Base-by-base conservation (phyloP, 1,284 basidiomycete species). In the Ceratobasidium sp. region DNA sequence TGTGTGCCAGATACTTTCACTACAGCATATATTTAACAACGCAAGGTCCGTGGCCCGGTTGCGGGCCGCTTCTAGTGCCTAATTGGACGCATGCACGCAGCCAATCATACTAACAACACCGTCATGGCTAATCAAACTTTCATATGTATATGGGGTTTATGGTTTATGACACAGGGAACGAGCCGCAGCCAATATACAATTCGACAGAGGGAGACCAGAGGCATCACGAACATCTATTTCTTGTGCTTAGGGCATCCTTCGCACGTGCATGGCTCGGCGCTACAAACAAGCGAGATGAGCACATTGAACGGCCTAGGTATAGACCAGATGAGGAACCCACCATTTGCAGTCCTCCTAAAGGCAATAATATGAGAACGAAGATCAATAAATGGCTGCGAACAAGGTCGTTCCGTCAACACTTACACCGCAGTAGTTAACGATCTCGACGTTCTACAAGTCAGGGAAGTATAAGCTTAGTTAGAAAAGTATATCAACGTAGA, bases 401-500 rank as follows among this genome's bases (percentile, higher is more conserved):
- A 19, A 24, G 6, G 60, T 63, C 33, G 44, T 44, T 29, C 7
- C 45, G 44, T n/a, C n/a, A 47, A n/a, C 8, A 47, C 60, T 63
- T 47, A 63, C 60, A 29, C 60, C 60, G 60, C 60, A 63, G 44
- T 47, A 47, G 54, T 57, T 57, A 57, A 57, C 54, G 24, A 63
- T 17, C 57, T 63, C 41, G 60, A 63, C 33, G 44, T 24, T 47
- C 60, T 63, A 41, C 15, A 48, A 47, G 14, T 2, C 41, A 57
- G 24, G 19, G 19, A 2, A 22, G 24, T 48, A 17, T 54, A 14
- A 54, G 53, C 3, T 27, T 5, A 27, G 5, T 47, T 63, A 41
- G 44, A 45, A 63, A 14, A 47, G 11, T 14, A 24, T 33, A 15
- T 17, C 60, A 24, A 63, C 41, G 41, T 7, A 63, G 44, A 2